Base-by-base conservation (phyloP, 768 basidiomycete species). In the Gloeostereum incarnatum region DNA sequence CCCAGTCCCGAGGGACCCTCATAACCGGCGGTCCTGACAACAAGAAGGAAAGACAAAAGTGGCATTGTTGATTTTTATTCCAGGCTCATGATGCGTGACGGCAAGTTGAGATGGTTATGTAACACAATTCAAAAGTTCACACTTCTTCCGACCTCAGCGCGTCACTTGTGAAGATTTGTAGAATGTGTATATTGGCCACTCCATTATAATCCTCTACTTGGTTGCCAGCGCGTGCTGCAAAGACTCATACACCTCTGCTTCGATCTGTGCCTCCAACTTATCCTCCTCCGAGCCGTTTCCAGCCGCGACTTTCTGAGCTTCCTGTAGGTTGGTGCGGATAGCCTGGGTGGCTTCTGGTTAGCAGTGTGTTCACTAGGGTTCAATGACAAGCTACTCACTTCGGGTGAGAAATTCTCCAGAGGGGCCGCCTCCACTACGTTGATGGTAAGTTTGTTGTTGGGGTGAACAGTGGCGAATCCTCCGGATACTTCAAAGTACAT, bases 341-440 rank as follows among this genome's bases (percentile, higher is more conserved):
- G 89, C 86, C 96, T 98, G 53, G 36, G 40, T 35, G n/a, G n/a
- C n/a, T n/a, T n/a, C n/a, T n/a, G n/a, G n/a, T n/a, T n/a, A 31
- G n/a, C 35, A 36, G 5, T 43, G 19, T 38, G 48, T 35, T 44
- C 21, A 43, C 16, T 16, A 13, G 20, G 18, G 24, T 31, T 21
- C 16, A 38, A 44, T 13, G n/a, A 40, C 19, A 31, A 34, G 11
- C 18, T 26, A 55, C 72, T 40, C 47, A 94, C 94, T 73, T 97
- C 96, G 16, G 71, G 50, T 1, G 93, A 94, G 67, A 97, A 94
- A 27, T 79, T 69, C 40, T 93, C 91, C 26, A 98, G 66, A 16
- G 90, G 81, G 41, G 92, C 93, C 43, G 87, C 96, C 69, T 99
- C 96, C 32, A 99, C 81, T 42, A 84, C 91, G 65, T 98, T 99